Evolutionary conservation across 2,329 filamentous ascomycete species (phyloP), one percentile per base, ranked within the genome.

Genomic region (Orbilia oligospora): DNA sequence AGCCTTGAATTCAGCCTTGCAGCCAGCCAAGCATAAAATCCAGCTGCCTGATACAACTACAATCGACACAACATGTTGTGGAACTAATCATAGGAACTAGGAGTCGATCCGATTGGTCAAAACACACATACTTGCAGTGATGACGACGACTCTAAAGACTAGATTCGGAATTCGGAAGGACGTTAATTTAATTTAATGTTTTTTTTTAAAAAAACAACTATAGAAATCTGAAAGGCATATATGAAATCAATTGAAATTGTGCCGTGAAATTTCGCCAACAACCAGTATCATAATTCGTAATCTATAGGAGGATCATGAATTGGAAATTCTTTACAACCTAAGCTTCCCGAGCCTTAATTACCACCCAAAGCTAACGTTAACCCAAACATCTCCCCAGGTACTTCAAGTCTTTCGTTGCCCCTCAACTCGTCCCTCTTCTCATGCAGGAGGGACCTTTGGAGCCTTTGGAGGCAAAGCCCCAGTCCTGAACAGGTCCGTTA

Each of bases 101-200:
- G 56, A 61, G 16, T 44, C 36, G 36, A 44, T 44, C 56, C 56
- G 56, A 61, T 61, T 61, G 56, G 56, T 44, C 56, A 27, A 24
- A 18, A 22, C 9, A 8, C 24, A 44, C 18, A 12, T 22, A 41
- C 33, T 10, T 61, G 36, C 56, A 58, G 56, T 61, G 56, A 61
- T 44, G 33, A 61, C 56, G 56, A 61, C 56, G 56, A 61, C n/a
- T 61, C 12, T 20, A 24, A 41, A 9, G 55, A 9, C 20, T 18
- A 36, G 20, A 61, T 41, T 61, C 36, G 33, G 56, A 44, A 44
- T 30, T 27, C 36, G 33, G 56, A 61, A 61, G 53, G 33, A 58
- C 33, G 24, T 55, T 20, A 53, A 36, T 6, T 14, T 38, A 14
- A 5, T 56, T 20, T 56, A n/a, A n/a, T n/a, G n/a, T n/a, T n/a